Evolutionary conservation across 306 rosid species (phyloP), one percentile per base, ranked within the genome.

Genomic region (Vachellia pachyceras): DNA sequence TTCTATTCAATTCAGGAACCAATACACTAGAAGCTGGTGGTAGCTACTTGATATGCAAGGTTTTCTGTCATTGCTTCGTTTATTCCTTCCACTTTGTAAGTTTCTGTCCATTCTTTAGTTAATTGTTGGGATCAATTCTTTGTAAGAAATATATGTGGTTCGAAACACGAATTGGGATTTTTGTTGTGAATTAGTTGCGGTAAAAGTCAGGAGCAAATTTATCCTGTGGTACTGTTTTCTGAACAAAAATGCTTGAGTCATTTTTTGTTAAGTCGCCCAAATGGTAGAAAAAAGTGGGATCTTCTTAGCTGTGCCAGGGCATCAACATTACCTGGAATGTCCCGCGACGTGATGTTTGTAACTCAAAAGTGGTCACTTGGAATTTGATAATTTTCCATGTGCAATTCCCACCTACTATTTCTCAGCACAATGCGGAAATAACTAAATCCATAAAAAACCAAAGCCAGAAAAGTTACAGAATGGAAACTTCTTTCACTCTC

Each of bases 121-220:
- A n/a, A 10, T 68, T 68, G 86, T 82, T 75, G 85, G 87, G 85
- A 85, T 87, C 83, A 72, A 88, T 92, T 88, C 90, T 88, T 92
- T 92, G 95, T 88, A 87, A 84, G 87, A 92, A 82, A 86, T 20
- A 81, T 55, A 66, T 83, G 80, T 79, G 68, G 68, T 29, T 33
- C 40, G 68, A 61, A 61, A 61, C 47, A 65, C 80, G 72, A 72
- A 73, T 81, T 77, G 76, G 60, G 74, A 76, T 75, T 52, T 45
- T 52, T n/a, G 70, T 58, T 77, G 72, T 77, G 72, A 18, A 8
- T 39, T 77, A 83, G 81, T 83, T 8, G 73, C 55, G 52, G 45
- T 63, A 72, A 22, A 55, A 54, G 61, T 57, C 69, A 50, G 65
- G 69, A 69, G 18, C 78, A 23, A 67, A 22, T 18, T 37, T 18